phyloP scores from a whole-genome alignment of 176 grass and related monocot species.

The Urochloa ruziziensis region DNA sequence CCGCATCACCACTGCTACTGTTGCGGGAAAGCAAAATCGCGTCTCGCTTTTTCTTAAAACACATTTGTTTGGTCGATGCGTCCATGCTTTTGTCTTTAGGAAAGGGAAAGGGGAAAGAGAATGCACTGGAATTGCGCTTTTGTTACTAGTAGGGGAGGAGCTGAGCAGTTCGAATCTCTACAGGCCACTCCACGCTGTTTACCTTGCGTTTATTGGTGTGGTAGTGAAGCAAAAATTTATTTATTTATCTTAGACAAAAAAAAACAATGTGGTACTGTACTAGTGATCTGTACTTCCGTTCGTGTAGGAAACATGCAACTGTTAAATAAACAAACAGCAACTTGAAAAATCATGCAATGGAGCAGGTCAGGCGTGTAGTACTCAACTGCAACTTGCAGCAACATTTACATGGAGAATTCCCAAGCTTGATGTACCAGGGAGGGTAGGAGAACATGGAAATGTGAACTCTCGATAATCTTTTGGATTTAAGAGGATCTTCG shows the following conservation, averaged over 20 bases:
- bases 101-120: slow-evolving; percentile 12
- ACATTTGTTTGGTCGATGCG: slow-evolving; percentile 1
- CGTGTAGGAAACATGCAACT: not conserved
- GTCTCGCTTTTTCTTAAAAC: not conserved
- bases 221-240: too few species aligned
- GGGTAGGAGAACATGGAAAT: slow-evolving; percentile 11
- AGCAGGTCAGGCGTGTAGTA: not conserved
- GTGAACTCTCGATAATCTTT: not conserved
- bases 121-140: slow-evolving; percentile 19
- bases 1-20: not conserved
- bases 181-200: not conserved
- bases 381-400: not conserved
- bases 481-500: not conserved
- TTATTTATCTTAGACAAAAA: not conserved
- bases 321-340: not conserved
- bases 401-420: not conserved
- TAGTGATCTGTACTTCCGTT: not conserved
- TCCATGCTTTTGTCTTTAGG: not conserved
- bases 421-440: slow-evolving; percentile 2
- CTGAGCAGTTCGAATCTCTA: slow-evolving; percentile 4
- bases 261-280: not conserved
- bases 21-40: slow-evolving; percentile 15
- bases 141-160: not conserved
- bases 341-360: not conserved
- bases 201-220: not conserved